A percentile compares a stretch with the other conserved stretches of the same genome.
phyloP scores from a whole-genome alignment of 176 grass and related monocot genomes.

The Eragrostis nindensis region DNA sequence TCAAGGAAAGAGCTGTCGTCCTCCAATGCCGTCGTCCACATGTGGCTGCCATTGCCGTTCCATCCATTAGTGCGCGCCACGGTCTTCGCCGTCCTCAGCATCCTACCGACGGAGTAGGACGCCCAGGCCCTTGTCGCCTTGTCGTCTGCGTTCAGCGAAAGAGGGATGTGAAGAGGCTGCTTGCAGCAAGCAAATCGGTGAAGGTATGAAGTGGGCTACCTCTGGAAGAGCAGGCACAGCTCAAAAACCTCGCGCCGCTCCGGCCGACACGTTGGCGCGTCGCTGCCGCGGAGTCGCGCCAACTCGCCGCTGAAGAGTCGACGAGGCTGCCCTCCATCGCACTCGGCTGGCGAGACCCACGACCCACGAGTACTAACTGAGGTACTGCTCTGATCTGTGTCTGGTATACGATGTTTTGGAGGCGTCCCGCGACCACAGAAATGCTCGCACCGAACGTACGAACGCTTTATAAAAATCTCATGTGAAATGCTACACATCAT shows the following conservation, averaged over 20 bases:
- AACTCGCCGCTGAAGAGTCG: conserved; percentile 1
- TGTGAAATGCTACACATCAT: conserved; percentile 1
- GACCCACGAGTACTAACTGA: too few relatives aligned
- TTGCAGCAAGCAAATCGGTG: too few relatives aligned
- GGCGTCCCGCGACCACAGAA: not conserved
- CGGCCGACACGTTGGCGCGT: not conserved
- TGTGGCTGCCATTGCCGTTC: not conserved
- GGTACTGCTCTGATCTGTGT: not conserved
- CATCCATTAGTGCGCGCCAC: not conserved
- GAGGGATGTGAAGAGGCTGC: too few relatives aligned
- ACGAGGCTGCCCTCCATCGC: conserved; percentile 1
- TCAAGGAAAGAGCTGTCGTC: conserved; percentile 41
- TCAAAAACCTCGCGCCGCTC: not conserved
- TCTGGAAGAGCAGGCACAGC: conserved; percentile 2
- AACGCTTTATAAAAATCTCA: not conserved
- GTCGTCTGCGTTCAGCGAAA: too few relatives aligned
- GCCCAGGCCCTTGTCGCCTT: not conserved
- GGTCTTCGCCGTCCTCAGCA: not conserved
- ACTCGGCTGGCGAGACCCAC: not conserved
- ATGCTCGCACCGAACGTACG: not conserved
- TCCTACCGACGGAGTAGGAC: not conserved
- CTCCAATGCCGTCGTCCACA: not conserved
- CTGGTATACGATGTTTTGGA: not conserved
- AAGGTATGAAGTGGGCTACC: too few relatives aligned
- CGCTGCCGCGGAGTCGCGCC: not conserved